Evolutionary conservation across 2,329 filamentous ascomycete genomes (phyloP), one percentile per base, ranked within the genome.

Genomic region (Colletotrichum sp.): DNA sequence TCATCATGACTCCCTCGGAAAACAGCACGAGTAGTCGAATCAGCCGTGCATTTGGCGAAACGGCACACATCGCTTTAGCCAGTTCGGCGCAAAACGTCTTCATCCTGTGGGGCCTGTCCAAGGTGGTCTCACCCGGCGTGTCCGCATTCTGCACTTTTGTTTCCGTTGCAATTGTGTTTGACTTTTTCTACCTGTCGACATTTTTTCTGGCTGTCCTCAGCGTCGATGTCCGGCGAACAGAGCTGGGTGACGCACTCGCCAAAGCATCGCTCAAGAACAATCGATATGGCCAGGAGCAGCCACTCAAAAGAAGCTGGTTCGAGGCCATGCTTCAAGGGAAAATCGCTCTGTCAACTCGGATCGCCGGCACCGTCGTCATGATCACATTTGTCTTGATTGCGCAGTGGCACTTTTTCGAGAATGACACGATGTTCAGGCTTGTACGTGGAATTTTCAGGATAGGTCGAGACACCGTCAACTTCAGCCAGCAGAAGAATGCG

Each of bases 141-240:
- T 90, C 92, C 1, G 93, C 93, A 0, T 96, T 96, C 80, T 96
- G 95, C 84, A 90, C 90, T 2, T 96, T 96, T 82, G 92, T 93
- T 5, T 93, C 93, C 4, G 91, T 96, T 68, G 95, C 94, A 1
- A 91, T 95, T 16, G 84, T 94, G 1, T 93, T 96, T 80, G 95
- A 96, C 83, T 94, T 94, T 77, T 92, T 96, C 80, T 96, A 94
- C 80, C 88, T 96, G 26, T 90, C 95, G 9, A 96, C 94, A 0
- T 96, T 96, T 84, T 96, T 96, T 81, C 88, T 96, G 5, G 92
- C 94, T 2, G 94, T 96, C 15, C 87, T 96, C 28, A 96, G 94
- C 80, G 92, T 96, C 59, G 95, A 96, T 82, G 94, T 96, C 12
- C 91, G 93, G 26, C 90, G 95, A 79, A 92, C 94, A 73, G 95